Evolutionary conservation across 805 yeast species (phyloP).

Genomic region (Ogataea zsoltii): DNA sequence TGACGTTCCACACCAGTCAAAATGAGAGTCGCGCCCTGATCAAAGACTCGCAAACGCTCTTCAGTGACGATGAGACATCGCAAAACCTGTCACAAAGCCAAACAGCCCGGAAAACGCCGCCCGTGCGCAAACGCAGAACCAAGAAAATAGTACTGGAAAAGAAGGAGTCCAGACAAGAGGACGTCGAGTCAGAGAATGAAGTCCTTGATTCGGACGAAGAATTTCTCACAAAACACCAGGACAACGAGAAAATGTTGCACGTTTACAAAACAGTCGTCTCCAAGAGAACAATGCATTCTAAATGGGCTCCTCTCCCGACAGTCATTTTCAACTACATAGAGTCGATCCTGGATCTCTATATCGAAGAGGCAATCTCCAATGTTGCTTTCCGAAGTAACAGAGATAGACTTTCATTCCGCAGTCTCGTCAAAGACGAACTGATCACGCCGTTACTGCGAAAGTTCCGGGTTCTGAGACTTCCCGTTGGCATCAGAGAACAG

Average conservation of each 20-base stretch:
- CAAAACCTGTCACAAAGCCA: neutral
- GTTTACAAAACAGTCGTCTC: conserved; percentile 16
- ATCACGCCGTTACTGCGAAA: conserved; percentile 24
- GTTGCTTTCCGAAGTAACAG: conserved; percentile 16
- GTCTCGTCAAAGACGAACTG: conserved; percentile 21
- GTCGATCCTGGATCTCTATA: conserved; percentile 19
- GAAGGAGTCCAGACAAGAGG: too few relatives aligned
- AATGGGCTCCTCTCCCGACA: conserved; percentile 24
- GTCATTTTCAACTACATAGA: conserved; percentile 14
- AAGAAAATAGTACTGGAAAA: too few relatives aligned
- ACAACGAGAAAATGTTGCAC: conserved; percentile 8
- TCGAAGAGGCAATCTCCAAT: conserved; percentile 22
- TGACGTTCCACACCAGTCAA: neutral
- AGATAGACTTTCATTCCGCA: conserved; percentile 21
- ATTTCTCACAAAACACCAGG: conserved; percentile 5
- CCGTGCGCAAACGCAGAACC: neutral
- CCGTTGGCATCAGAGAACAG: conserved; percentile 25
- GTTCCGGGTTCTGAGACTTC: conserved; percentile 26
- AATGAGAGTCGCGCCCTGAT: conserved; percentile 16
- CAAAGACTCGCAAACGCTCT: conserved; percentile 21
- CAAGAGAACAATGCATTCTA: conserved; percentile 16
- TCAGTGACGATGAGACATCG: conserved; percentile 21
- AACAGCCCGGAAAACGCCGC: neutral
- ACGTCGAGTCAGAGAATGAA: neutral
- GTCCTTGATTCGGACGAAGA: conserved; percentile 8